These are phyloP conservation scores for Linum trigynum DNA, from an alignment of 345 rosid genomes.

Conservation along the genomic window DNA sequence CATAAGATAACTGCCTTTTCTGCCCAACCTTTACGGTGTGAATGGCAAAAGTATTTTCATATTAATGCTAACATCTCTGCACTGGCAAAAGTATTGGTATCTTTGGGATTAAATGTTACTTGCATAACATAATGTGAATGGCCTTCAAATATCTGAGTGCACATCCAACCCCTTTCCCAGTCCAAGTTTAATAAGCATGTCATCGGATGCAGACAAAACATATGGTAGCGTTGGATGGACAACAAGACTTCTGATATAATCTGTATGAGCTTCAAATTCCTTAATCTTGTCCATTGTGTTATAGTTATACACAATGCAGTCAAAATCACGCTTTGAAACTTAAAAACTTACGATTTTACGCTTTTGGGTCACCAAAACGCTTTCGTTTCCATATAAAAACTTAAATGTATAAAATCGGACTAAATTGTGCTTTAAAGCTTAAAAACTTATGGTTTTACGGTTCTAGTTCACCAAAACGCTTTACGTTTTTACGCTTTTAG, in stretches of 20 bases:
- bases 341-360: too few relatives aligned
- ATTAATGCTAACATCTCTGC: too few relatives aligned
- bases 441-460: too few relatives aligned
- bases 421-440: too few relatives aligned
- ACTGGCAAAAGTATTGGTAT: constrained; percentile 89
- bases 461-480: too few relatives aligned
- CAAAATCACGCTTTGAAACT: too few relatives aligned
- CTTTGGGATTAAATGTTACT: constrained; percentile 89
- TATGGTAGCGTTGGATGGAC: constrained; percentile 92
- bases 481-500: too few relatives aligned
- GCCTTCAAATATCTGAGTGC: constrained; percentile 89
- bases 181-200: constrained; percentile 98
- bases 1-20: background rate
- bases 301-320: constrained; percentile 79
- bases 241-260: constrained; percentile 85
- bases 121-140: constrained; percentile 99
- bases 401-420: too few relatives aligned
- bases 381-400: too few relatives aligned
- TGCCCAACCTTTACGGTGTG: constrained; percentile 66
- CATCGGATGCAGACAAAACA: constrained; percentile 93
- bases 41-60: constrained; percentile 95
- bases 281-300: constrained; percentile 87
- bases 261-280: constrained; percentile 94
- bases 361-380: too few relatives aligned
- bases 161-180: constrained; percentile 97